Base-by-base conservation (phyloP, 2,329 filamentous ascomycete genomes). In the Arachnomyces sp. region DNA sequence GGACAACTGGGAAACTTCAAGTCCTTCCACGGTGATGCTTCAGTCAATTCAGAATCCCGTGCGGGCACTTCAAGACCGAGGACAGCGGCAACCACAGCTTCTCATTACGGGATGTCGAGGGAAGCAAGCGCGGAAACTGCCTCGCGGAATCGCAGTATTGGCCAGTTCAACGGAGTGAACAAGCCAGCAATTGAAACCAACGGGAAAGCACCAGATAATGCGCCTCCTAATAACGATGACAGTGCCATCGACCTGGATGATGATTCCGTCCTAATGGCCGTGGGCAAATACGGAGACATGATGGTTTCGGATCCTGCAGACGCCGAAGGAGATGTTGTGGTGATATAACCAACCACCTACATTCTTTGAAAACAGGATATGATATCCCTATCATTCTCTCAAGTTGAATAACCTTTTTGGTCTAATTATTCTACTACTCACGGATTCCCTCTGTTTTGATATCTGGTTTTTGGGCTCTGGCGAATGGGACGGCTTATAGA, bases 211-310 rank as follows among this genome's bases (percentile, higher is more conserved):
- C 49, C 42, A 17, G 57, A 63, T 36, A 56, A 58, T 45, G 49
- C 51, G 5, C 49, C 56, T 9, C 49, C 56, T 12, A 63, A 61
- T 43, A 63, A 81, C 45, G 82, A 87, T 49, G 83, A 87, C 49
- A 87, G 82, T 52, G 82, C 81, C 1, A 87, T 87, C 44, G 81
- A 81, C 20, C 81, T 87, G 51, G 65, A 65, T 32, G 61, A 66
- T 18, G 64, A 67, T 38, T 62, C 64, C 4, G 61, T 64, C 49
- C 46, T 66, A 40, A 60, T 65, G 36, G 56, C 58, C 5, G 61
- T 63, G 39, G 60, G 59, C 40, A 67, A 68, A 54, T 68, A 68
- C 40, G 61, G 61, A 30, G 63, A 67, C 41, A 67, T 67, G 55
- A 64, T 67, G 48, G 60, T 60, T 25, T 67, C 65, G 12, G 65